These are phyloP conservation scores for Paracorniculantispora psalliotae DNA, from an alignment of 2,329 filamentous ascomycete genomes.

Conservation along the genomic window DNA sequence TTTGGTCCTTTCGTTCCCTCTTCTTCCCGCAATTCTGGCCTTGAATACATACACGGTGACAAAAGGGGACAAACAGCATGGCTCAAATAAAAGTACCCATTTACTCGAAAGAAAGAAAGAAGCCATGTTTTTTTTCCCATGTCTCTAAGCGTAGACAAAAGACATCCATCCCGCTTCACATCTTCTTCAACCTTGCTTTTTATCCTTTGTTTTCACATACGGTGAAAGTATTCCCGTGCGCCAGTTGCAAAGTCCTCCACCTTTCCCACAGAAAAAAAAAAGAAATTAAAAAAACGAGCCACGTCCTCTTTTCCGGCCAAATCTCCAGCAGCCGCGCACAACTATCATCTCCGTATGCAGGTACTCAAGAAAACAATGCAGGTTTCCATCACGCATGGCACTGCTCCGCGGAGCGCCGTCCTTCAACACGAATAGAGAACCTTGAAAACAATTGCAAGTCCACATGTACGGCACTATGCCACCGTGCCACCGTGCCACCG, in stretches of 20 bases:
- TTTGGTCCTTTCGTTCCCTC: background rate
- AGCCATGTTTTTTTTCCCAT: background rate
- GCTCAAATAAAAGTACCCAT: no score
- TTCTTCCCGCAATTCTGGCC: background rate
- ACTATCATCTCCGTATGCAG: background rate
- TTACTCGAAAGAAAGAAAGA: background rate
- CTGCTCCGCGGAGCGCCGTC: background rate
- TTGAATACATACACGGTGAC: no score
- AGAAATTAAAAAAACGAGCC: background rate
- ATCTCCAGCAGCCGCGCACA: background rate
- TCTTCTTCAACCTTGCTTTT: background rate
- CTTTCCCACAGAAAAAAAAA: background rate
- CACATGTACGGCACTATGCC: background rate
- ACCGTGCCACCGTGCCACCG: background rate
- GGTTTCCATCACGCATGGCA: background rate
- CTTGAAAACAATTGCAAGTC: background rate
- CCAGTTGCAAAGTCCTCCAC: conserved; percentile 3
- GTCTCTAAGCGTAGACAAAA: background rate
- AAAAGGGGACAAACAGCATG: background rate
- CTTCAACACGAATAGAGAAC: background rate
- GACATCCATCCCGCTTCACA: background rate
- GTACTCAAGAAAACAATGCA: conserved; percentile 7
- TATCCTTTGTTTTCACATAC: background rate
- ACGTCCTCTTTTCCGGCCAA: background rate
- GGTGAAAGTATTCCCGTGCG: conserved; percentile 3